Conservation (phyloP, 1,284 basidiomycete species). For the Crocinoboletus sp. region DNA sequence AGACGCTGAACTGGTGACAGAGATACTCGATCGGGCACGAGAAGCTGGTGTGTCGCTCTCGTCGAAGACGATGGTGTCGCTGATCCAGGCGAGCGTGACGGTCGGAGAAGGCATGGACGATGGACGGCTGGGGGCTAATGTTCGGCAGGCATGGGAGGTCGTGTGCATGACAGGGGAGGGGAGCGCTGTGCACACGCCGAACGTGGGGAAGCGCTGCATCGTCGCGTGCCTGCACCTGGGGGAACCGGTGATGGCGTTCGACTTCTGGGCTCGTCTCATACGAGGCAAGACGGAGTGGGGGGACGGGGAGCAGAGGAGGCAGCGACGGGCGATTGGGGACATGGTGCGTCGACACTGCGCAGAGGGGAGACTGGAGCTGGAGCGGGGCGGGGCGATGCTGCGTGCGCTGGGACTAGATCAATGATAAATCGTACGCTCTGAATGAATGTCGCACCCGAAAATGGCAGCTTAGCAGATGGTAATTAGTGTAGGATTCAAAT, state of each 20-base stretch:
- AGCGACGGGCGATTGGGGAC: constrained; percentile 39
- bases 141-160: constrained; percentile 42
- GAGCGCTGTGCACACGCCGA: constrained; percentile 37
- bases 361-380: constrained; percentile 29
- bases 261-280: constrained; percentile 54
- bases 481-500: no score
- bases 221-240: constrained; percentile 44
- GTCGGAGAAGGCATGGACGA: constrained; percentile 25
- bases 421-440: no score
- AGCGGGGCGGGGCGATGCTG: constrained; percentile 35
- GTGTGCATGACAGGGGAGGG: constrained; percentile 37
- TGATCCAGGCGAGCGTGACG: constrained; percentile 44
- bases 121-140: constrained; percentile 28
- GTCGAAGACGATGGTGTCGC: constrained; percentile 43
- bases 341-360: constrained; percentile 32
- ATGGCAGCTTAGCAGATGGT: no score
- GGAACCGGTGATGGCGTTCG: constrained; percentile 49
- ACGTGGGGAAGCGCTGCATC: constrained; percentile 50
- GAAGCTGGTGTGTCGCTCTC: constrained; percentile 36
- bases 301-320: constrained; percentile 40
- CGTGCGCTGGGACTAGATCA: constrained; percentile 29
- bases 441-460: no score
- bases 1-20: constrained; percentile 41
- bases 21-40: constrained; percentile 39
- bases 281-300: constrained; percentile 45